Conservation (phyloP, 2,329 filamentous ascomycete genomes). For the Trichoderma sp. region DNA sequence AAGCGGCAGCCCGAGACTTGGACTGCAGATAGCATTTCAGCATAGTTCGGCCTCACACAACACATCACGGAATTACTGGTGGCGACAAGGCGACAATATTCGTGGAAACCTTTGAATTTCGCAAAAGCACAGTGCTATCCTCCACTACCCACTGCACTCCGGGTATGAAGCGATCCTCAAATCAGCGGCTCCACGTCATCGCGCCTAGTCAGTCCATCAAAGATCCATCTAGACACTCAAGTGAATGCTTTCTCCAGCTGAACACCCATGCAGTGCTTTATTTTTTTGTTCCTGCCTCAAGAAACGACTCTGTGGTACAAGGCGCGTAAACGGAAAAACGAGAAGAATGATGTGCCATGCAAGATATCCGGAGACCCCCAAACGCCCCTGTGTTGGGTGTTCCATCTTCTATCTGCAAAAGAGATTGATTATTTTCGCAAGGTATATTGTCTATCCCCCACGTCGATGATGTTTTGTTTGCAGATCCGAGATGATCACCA, state of each 20-base stretch:
- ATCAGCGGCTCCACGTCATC: constrained; percentile 63
- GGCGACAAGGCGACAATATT: constrained; percentile 21
- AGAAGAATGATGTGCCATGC: constrained; percentile 58
- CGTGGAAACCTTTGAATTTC: constrained; percentile 60
- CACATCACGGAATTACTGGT: constrained; percentile 1
- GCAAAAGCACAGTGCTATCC: constrained; percentile 55
- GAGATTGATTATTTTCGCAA: constrained; percentile 47
- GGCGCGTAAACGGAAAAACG: constrained; percentile 46
- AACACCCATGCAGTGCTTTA: constrained; percentile 54
- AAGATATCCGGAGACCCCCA: constrained; percentile 79
- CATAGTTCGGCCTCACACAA: not conserved
- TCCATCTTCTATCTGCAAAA: constrained; percentile 73
- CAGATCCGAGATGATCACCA: constrained; percentile 59
- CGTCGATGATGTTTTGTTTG: constrained; percentile 51
- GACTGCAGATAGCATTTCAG: not conserved
- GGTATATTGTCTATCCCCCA: constrained; percentile 49
- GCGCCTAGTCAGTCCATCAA: constrained; percentile 41
- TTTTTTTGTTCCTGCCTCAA: constrained; percentile 38
- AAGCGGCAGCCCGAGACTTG: not conserved
- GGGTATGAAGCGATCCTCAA: constrained; percentile 63
- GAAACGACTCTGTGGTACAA: constrained; percentile 47
- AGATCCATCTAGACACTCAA: constrained; percentile 50
- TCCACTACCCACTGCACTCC: constrained; percentile 47
- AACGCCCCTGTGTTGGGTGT: constrained; percentile 67
- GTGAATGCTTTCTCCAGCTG: constrained; percentile 58